phyloP scores from a whole-genome alignment of 345 rosid genomes.

The Eucalyptus erythrocorys region DNA sequence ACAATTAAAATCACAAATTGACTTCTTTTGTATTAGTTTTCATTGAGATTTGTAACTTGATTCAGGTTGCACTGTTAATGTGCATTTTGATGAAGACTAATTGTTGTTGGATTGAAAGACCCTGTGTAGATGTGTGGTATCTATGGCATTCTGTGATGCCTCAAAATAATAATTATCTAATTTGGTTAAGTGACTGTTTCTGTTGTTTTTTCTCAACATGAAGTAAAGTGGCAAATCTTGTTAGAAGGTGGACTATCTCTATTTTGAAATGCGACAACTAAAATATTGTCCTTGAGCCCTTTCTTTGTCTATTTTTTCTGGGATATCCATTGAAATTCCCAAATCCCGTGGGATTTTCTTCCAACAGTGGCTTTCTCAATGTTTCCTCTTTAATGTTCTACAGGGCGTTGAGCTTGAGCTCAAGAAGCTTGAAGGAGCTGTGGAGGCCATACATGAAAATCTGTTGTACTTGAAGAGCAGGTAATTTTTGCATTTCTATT shows the following conservation, averaged over 20 bases:
- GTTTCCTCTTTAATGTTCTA: not conserved
- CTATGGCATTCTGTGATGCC: not conserved
- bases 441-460: slow-evolving; percentile 51
- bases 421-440: slow-evolving; percentile 59
- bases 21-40: not conserved
- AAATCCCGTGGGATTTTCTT: not conserved
- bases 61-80: not conserved
- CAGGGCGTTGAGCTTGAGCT: slow-evolving; percentile 92
- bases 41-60: not conserved
- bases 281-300: not conserved
- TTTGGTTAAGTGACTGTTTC: not conserved
- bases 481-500: slow-evolving; percentile 8
- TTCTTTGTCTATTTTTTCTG: not conserved
- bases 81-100: not conserved
- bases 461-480: slow-evolving; percentile 46
- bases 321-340: not conserved
- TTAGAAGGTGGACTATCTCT: not conserved
- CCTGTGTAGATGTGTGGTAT: not conserved
- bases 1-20: not conserved
- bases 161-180: not conserved
- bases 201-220: not conserved
- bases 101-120: not conserved
- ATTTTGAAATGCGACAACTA: not conserved
- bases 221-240: not conserved
- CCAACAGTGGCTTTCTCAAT: not conserved